Evolutionary conservation across 208 protist genomes (phyloP).

Genomic region (Acanthamoeba lenticulata): DNA sequence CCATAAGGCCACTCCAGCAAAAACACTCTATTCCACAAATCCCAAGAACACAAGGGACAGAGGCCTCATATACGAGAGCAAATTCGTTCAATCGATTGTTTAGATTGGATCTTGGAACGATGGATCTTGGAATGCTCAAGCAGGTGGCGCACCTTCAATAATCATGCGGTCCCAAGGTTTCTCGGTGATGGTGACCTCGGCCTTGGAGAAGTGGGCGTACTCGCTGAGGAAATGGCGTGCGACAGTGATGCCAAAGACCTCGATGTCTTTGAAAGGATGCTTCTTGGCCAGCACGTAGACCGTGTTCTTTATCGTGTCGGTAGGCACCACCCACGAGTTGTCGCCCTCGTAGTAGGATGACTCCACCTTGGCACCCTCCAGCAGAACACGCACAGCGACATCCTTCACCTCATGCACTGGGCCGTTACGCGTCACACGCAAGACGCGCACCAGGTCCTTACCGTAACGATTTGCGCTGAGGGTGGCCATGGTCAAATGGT

Average conservation of each 20-base stretch:
- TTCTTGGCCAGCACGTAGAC: slow-evolving; percentile 73
- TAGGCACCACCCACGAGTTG: slow-evolving; percentile 74
- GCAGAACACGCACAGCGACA: slow-evolving; percentile 71
- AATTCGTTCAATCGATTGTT: too few relatives aligned
- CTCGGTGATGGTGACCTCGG: slow-evolving; percentile 22
- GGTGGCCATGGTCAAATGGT: slow-evolving; percentile 41
- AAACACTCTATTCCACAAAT: too few relatives aligned
- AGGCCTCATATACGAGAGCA: too few relatives aligned
- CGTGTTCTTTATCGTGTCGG: slow-evolving; percentile 80
- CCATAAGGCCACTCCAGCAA: too few relatives aligned
- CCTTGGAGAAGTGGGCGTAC: not conserved
- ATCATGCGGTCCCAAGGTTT: slow-evolving; percentile 29
- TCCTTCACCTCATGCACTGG: slow-evolving; percentile 67
- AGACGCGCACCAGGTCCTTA: slow-evolving; percentile 72
- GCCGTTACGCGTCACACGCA: slow-evolving; percentile 67
- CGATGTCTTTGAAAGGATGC: slow-evolving; percentile 56
- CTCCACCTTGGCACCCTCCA: slow-evolving; percentile 44
- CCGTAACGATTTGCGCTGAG: slow-evolving; percentile 74
- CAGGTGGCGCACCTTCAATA: not conserved
- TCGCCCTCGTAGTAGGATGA: slow-evolving; percentile 71
- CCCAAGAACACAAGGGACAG: too few relatives aligned
- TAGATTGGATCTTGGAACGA: too few relatives aligned
- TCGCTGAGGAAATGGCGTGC: slow-evolving; percentile 21
- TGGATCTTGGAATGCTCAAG: too few relatives aligned
- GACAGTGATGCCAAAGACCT: slow-evolving; percentile 24